Evolutionary conservation across 2,329 filamentous ascomycete genomes (phyloP).

Genomic region (Bisporella sp.): DNA sequence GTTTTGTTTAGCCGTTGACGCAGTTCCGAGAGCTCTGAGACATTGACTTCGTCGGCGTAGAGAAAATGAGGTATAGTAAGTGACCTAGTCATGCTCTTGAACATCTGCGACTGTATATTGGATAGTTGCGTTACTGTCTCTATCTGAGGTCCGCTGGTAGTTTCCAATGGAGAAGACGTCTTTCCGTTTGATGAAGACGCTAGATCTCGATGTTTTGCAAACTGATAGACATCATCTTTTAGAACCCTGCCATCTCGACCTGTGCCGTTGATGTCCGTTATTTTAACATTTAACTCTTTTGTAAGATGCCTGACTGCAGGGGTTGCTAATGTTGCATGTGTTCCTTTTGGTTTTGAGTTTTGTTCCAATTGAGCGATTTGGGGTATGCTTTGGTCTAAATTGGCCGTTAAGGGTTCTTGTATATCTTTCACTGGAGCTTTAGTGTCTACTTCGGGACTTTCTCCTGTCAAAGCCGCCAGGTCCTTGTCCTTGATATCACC

Average conservation of each 20-base stretch:
- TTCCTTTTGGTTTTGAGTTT: conserved; percentile 35
- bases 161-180: conserved; percentile 7
- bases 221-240: conserved; percentile 84
- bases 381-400: not conserved
- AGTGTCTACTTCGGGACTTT: conserved; percentile 16
- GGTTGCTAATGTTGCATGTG: conserved; percentile 72
- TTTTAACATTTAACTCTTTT: conserved; percentile 72
- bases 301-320: conserved; percentile 86
- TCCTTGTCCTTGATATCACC: conserved; percentile 64
- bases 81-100: conserved; percentile 93
- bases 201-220: conserved; percentile 48
- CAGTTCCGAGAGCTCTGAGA: conserved; percentile 65
- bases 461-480: conserved; percentile 32
- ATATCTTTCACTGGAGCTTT: conserved; percentile 5
- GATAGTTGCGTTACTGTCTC: conserved; percentile 68
- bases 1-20: conserved; percentile 67
- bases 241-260: conserved; percentile 85
- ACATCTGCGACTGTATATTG: conserved; percentile 85
- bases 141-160: conserved; percentile 37
- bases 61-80: conserved; percentile 91
- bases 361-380: conserved; percentile 1
- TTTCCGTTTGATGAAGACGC: conserved; percentile 17
- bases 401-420: not conserved
- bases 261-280: conserved; percentile 72
- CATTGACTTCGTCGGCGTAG: conserved; percentile 84